phyloP scores from a whole-genome alignment of 495 filamentous ascomycete species.

The Aspergillus egyptiacus region DNA sequence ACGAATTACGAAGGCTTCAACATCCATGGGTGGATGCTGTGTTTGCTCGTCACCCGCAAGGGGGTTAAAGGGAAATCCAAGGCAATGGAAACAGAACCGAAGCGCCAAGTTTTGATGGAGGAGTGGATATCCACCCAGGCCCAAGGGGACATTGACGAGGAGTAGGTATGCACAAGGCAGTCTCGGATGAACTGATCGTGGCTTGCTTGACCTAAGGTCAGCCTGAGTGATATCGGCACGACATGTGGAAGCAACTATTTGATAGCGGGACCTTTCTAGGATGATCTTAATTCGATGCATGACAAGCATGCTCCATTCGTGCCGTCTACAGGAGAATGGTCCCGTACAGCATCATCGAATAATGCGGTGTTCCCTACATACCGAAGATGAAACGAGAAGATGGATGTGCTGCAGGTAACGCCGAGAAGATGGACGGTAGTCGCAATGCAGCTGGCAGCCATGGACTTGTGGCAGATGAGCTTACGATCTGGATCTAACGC shows the following conservation, averaged over 20 bases:
- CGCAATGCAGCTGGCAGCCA: no score
- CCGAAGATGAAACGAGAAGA: no score
- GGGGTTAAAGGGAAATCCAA: constrained; percentile 36
- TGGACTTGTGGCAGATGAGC: background rate
- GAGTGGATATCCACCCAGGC: constrained; percentile 81
- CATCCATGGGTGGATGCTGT: constrained; percentile 88
- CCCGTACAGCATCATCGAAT: no score
- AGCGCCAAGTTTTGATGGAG: constrained; percentile 79
- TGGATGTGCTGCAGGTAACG: no score
- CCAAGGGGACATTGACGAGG: constrained; percentile 40
- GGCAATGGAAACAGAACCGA: constrained; percentile 24
- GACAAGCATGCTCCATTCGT: no score
- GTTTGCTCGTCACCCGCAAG: constrained; percentile 77
- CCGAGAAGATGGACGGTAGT: no score
- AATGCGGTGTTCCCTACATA: no score
- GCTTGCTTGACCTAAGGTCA: background rate
- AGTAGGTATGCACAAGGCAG: constrained; percentile 22
- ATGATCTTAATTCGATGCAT: no score
- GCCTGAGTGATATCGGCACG: no score
- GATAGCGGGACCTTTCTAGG: no score
- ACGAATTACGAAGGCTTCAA: constrained; percentile 92
- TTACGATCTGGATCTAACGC: background rate
- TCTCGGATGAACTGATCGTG: background rate
- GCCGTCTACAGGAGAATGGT: no score
- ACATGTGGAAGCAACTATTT: no score